Conservation (phyloP, 768 basidiomycete species). For the Termitomyces sp. region DNA sequence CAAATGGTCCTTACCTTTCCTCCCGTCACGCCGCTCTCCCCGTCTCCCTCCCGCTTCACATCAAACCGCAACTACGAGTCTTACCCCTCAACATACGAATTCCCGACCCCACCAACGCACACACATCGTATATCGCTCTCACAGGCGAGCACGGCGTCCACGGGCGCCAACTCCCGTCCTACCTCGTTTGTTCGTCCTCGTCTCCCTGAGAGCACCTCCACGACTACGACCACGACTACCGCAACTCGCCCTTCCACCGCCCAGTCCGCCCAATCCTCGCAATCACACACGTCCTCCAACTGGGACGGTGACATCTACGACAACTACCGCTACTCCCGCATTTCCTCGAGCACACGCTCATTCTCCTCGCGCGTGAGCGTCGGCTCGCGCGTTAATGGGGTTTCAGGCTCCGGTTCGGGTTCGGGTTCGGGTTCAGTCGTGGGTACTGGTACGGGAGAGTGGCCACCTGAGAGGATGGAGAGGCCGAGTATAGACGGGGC, state of each 20-base stretch:
- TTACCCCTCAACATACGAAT: conserved; percentile 6
- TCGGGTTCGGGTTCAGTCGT: background rate
- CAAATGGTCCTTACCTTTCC: conserved; percentile 18
- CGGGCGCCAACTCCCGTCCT: conserved; percentile 14
- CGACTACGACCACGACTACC: background rate
- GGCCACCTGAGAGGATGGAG: conserved; percentile 8
- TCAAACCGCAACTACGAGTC: background rate
- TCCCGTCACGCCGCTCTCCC: conserved; percentile 21
- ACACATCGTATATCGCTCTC: conserved; percentile 6
- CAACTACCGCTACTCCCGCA: conserved; percentile 71
- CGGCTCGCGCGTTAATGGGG: conserved; percentile 6
- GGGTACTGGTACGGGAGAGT: background rate
- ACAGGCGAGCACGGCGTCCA: background rate
- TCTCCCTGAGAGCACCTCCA: background rate
- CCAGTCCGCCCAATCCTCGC: conserved; percentile 19
- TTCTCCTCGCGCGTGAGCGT: conserved; percentile 7
- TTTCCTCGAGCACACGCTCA: conserved; percentile 45
- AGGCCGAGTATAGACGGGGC: conserved; percentile 1
- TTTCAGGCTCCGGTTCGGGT: background rate
- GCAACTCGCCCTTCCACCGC: conserved; percentile 8
- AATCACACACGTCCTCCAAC: conserved; percentile 17
- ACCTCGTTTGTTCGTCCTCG: conserved; percentile 1
- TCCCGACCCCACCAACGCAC: conserved; percentile 13
- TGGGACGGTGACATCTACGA: conserved; percentile 73
- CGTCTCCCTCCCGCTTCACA: conserved; percentile 9